phyloP scores from a whole-genome alignment of 164 flowering plant genomes.

The Piper betle region DNA sequence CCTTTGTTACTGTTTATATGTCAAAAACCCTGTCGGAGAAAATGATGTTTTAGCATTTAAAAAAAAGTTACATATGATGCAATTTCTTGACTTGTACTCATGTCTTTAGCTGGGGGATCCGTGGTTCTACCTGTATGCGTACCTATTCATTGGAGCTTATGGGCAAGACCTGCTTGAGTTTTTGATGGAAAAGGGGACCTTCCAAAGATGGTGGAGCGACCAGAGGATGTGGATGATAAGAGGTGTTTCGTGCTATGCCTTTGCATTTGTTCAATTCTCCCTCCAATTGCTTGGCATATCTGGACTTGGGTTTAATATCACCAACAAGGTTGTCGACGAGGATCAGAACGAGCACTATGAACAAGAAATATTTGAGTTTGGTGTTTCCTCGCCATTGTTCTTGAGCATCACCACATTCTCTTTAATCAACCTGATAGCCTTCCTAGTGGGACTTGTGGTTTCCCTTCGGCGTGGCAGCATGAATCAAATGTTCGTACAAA shows the following conservation, averaged over 20 bases:
- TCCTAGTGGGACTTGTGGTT: constrained; percentile 14
- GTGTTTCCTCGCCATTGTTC: constrained; percentile 50
- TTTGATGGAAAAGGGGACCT: constrained; percentile 15
- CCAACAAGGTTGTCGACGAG: constrained; percentile 41
- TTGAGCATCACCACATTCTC: constrained; percentile 41
- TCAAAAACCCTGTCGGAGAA: no score
- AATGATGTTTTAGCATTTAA: neutral
- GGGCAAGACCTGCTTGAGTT: constrained; percentile 42
- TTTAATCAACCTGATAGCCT: constrained; percentile 33
- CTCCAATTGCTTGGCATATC: constrained; percentile 28
- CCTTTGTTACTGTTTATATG: neutral
- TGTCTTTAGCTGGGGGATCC: constrained; percentile 29
- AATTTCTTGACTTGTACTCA: neutral
- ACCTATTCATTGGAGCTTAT: constrained; percentile 44
- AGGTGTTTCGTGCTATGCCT: constrained; percentile 38
- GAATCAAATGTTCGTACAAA: constrained; percentile 20
- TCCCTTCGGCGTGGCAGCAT: constrained; percentile 6
- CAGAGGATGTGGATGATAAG: constrained; percentile 71
- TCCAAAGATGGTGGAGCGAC: constrained; percentile 55
- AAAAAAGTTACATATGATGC: neutral
- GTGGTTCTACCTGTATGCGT: constrained; percentile 35
- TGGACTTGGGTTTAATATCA: constrained; percentile 38
- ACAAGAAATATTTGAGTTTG: constrained; percentile 52
- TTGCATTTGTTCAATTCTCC: constrained; percentile 29
- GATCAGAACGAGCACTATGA: constrained; percentile 44